These are phyloP conservation scores for Helicostylum pulchrum DNA, from an alignment of 192 early-diverging fungal species.

Conservation along the genomic window DNA sequence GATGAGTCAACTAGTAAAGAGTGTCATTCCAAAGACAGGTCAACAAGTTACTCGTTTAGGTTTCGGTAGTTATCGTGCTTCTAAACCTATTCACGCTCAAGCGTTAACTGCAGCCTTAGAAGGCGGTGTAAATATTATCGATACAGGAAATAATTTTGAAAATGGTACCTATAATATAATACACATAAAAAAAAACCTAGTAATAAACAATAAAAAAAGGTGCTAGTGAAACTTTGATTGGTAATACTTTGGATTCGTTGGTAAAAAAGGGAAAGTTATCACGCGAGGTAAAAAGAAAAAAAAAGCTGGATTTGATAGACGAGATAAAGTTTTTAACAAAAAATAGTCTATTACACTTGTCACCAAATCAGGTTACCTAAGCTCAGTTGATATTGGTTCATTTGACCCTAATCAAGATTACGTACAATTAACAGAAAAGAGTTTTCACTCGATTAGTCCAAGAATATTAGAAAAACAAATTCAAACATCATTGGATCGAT, in stretches of 20 bases:
- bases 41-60: slow-evolving; percentile 54
- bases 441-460: slow-evolving; percentile 64
- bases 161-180: slow-evolving; percentile 36
- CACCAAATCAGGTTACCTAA: slow-evolving; percentile 52
- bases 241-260: slow-evolving; percentile 38
- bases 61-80: slow-evolving; percentile 63
- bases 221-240: slow-evolving; percentile 56
- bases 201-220: slow-evolving; percentile 31
- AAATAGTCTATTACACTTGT: slow-evolving; percentile 43
- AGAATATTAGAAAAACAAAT: slow-evolving; percentile 57
- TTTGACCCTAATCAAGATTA: slow-evolving; percentile 29
- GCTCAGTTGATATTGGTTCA: slow-evolving; percentile 8
- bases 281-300: slow-evolving; percentile 6
- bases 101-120: slow-evolving; percentile 56
- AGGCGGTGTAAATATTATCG: slow-evolving; percentile 69
- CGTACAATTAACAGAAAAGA: slow-evolving; percentile 43
- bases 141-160: slow-evolving; percentile 72
- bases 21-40: slow-evolving; percentile 11
- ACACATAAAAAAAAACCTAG: neutral
- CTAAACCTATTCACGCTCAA: slow-evolving; percentile 35
- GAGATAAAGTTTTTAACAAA: neutral
- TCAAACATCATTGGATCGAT: slow-evolving; percentile 46
- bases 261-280: neutral
- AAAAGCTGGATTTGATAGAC: neutral
- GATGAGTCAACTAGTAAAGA: neutral